A percentile compares a stretch with the other conserved stretches of the same genome.
phyloP scores from a whole-genome alignment of 2,329 filamentous ascomycete genomes.

The Scytalidium sp. region DNA sequence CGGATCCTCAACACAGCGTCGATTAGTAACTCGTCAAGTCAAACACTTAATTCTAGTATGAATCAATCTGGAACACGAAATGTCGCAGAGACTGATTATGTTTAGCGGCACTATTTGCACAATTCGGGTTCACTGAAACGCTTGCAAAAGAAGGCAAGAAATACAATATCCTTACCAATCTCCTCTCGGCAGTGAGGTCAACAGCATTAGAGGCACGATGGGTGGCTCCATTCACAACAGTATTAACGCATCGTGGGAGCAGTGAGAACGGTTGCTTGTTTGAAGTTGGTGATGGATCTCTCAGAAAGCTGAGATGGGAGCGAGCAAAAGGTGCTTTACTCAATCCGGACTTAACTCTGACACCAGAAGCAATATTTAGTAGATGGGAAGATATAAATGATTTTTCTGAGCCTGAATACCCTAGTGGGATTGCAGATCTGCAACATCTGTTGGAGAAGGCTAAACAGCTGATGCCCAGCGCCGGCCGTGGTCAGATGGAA shows the following conservation, averaged over 20 bases:
- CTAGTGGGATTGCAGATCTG: conserved; percentile 80
- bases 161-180: conserved; percentile 93
- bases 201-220: conserved; percentile 82
- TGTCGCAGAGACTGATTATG: conserved; percentile 12
- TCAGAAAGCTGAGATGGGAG: conserved; percentile 91
- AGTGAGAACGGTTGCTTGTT: conserved; percentile 81
- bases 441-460: conserved; percentile 77
- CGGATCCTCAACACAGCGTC: conserved; percentile 94
- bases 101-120: conserved; percentile 83
- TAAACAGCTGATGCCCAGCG: conserved; percentile 66
- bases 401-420: conserved; percentile 78
- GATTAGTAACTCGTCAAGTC: conserved; percentile 86
- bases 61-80: conserved; percentile 13
- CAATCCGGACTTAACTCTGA: conserved; percentile 80
- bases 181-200: conserved; percentile 76
- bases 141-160: conserved; percentile 92
- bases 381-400: conserved; percentile 84
- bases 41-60: conserved; percentile 82
- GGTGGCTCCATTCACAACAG: conserved; percentile 86
- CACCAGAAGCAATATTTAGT: conserved; percentile 75
- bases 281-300: conserved; percentile 84
- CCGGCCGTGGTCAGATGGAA: conserved; percentile 67
- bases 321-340: conserved; percentile 80
- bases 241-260: conserved; percentile 77
- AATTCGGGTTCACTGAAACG: conserved; percentile 94